A percentile compares a stretch with the other conserved stretches of the same genome.
Evolutionary conservation across 163 green algal genomes (phyloP).

Genomic region (Chlorella variabilis): DNA sequence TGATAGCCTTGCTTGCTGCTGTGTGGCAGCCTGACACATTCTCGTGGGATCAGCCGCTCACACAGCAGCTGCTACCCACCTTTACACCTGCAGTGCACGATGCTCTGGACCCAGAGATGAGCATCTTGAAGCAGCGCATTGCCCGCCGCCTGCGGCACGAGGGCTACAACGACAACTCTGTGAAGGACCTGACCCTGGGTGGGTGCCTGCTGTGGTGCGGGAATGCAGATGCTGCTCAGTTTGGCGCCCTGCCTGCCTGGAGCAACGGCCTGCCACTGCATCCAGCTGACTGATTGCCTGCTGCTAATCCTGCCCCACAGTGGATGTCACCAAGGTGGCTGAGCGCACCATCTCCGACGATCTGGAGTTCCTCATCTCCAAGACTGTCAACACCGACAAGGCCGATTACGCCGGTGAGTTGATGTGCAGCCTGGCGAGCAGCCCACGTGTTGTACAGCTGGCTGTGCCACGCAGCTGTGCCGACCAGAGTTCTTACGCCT

Average conservation of each 20-base stretch:
- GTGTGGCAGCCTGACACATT: neutral
- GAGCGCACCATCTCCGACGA: slow-evolving; percentile 84
- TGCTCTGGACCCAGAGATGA: slow-evolving; percentile 85
- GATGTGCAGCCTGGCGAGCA: neutral
- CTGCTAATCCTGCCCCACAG: neutral
- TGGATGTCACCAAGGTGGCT: slow-evolving; percentile 69
- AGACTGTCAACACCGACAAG: slow-evolving; percentile 76
- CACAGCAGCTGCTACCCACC: neutral
- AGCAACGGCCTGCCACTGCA: too few species aligned
- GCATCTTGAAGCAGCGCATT: slow-evolving; percentile 89
- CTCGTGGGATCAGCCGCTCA: too few species aligned
- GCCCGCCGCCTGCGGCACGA: slow-evolving; percentile 75
- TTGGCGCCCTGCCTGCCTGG: neutral
- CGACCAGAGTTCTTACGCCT: too few species aligned
- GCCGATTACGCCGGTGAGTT: slow-evolving; percentile 81
- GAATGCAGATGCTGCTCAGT: neutral
- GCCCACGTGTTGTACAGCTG: neutral
- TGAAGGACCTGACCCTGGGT: slow-evolving; percentile 58
- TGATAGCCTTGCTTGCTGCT: neutral
- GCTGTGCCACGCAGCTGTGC: too few species aligned
- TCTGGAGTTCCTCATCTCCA: slow-evolving; percentile 82
- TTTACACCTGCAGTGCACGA: slow-evolving; percentile 70
- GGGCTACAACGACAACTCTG: slow-evolving; percentile 41
- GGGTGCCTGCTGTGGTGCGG: neutral
- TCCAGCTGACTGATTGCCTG: too few species aligned